Percentiles rank a stretch among this genome's conserved stretches.
phyloP scores from a whole-genome alignment of 148 eudicot genomes.

The Vaccinium darrowii region DNA sequence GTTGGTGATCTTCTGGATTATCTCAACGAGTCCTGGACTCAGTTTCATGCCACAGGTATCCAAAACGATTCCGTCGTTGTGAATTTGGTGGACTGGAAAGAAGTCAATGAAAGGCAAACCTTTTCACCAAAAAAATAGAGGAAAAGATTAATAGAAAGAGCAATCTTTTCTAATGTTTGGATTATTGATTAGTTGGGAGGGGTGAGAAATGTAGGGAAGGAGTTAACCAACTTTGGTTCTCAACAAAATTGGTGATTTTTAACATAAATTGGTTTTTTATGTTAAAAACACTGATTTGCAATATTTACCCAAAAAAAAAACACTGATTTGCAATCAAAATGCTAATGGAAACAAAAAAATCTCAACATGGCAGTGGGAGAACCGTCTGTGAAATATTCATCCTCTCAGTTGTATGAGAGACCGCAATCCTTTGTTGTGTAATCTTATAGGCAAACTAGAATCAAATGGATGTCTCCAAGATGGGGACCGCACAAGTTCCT shows the following conservation, averaged over 20 bases:
- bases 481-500: background rate
- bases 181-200: no score
- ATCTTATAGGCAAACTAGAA: background rate
- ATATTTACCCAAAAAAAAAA: no score
- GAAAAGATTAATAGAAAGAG: no score
- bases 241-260: no score
- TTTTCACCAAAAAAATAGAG: background rate
- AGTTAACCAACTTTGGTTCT: no score
- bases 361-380: background rate
- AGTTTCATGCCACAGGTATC: constrained; percentile 94
- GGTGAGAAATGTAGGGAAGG: no score
- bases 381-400: background rate
- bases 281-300: no score
- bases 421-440: background rate
- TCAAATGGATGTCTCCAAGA: background rate
- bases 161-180: no score
- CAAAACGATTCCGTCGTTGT: background rate
- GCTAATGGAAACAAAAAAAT: background rate
- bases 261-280: no score
- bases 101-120: background rate
- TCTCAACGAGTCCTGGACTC: constrained; percentile 99
- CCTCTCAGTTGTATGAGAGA: background rate
- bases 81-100: background rate
- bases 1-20: constrained; percentile 82
- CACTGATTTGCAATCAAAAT: background rate